Percentiles rank a stretch among this genome's conserved stretches.
These are phyloP conservation scores for Candolleomyces eurysporus DNA, from an alignment of 768 basidiomycete genomes.

Conservation along the genomic window DNA sequence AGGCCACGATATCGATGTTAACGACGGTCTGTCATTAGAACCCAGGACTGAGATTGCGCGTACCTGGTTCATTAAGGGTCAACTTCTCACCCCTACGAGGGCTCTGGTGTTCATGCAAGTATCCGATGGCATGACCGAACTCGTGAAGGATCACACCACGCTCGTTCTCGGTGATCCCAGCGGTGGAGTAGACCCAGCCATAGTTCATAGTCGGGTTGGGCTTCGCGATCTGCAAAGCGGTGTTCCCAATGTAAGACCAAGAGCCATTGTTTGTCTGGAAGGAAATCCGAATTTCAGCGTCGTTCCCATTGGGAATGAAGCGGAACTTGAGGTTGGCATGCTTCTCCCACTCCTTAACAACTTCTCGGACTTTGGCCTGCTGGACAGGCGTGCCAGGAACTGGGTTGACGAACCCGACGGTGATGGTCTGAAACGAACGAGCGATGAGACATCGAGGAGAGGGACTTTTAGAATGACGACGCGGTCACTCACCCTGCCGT, in stretches of 20 bases:
- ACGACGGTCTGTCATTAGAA: too few relatives aligned
- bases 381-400: slow-evolving; percentile 1
- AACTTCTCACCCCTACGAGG: slow-evolving; percentile 13
- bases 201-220: slow-evolving; percentile 13
- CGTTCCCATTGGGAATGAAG: background rate
- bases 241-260: slow-evolving; percentile 15
- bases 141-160: slow-evolving; percentile 17
- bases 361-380: slow-evolving; percentile 11
- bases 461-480: background rate
- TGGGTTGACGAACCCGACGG: slow-evolving; percentile 3
- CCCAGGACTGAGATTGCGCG: background rate
- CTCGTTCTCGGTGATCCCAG: background rate
- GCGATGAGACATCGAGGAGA: background rate
- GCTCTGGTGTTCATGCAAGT: slow-evolving; percentile 18
- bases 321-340: slow-evolving; percentile 15
- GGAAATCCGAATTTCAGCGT: slow-evolving; percentile 9
- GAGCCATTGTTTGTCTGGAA: slow-evolving; percentile 12
- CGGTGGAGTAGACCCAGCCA: slow-evolving; percentile 10
- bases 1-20: background rate
- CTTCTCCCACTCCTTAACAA: slow-evolving; percentile 16
- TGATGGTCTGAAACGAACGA: background rate
- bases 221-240: background rate
- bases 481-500: background rate
- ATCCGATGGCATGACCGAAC: slow-evolving; percentile 17
- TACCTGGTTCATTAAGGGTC: slow-evolving; percentile 10